These are phyloP conservation scores for Sarcomyxa edulis DNA, from an alignment of 768 basidiomycete genomes.

Conservation along the genomic window DNA sequence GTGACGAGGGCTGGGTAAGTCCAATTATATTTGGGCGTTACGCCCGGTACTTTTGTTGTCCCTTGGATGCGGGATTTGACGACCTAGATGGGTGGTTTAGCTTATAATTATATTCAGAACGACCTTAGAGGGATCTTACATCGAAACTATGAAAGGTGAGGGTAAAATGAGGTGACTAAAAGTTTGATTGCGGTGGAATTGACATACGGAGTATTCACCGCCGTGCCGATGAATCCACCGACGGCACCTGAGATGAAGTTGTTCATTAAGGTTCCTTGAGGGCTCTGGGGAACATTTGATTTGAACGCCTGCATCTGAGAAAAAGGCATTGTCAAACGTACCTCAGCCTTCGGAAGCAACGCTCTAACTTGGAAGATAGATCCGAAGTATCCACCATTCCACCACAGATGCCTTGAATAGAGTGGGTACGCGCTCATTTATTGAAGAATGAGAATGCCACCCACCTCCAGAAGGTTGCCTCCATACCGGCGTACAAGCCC, in stretches of 20 bases:
- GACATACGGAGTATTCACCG: conserved; percentile 85
- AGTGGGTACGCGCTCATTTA: conserved; percentile 7
- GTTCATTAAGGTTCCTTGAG: conserved; percentile 71
- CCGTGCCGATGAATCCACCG: conserved; percentile 88
- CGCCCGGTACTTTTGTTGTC: conserved; percentile 55
- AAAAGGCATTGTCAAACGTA: conserved; percentile 23
- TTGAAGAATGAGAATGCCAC: conserved; percentile 7
- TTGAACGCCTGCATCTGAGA: background rate
- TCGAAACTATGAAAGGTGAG: conserved; percentile 26
- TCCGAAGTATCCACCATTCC: conserved; percentile 97
- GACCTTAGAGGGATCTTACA: too few species aligned
- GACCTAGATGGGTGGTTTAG: conserved; percentile 45
- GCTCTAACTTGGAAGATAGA: conserved; percentile 82
- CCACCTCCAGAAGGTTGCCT: conserved; percentile 95
- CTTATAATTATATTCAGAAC: background rate
- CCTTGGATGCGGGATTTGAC: conserved; percentile 96
- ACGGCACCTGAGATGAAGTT: conserved; percentile 89
- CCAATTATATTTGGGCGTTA: conserved; percentile 89
- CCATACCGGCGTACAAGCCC: conserved; percentile 92
- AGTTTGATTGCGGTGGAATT: background rate
- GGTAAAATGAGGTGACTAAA: conserved; percentile 1
- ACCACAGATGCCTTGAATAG: conserved; percentile 64
- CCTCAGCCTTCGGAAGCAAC: conserved; percentile 82
- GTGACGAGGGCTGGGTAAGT: conserved; percentile 83
- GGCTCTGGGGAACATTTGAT: conserved; percentile 35